A percentile compares a stretch with the other conserved stretches of the same genome.
Evolutionary conservation across 2,329 filamentous ascomycete species (phyloP).

Genomic region (Penicillium sp.): DNA sequence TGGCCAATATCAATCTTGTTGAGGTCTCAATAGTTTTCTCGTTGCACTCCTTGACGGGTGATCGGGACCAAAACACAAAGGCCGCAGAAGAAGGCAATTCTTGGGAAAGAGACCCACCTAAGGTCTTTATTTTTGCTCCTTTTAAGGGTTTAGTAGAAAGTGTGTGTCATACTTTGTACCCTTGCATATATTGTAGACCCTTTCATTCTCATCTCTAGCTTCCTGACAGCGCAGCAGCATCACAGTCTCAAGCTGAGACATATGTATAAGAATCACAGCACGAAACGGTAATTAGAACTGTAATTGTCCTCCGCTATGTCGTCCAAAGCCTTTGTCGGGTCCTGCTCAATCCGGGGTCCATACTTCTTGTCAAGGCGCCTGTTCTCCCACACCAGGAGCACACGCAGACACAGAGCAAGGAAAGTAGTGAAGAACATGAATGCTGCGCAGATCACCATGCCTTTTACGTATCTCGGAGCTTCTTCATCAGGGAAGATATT

Average conservation of each 20-base stretch:
- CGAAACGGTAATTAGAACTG: conserved; percentile 39
- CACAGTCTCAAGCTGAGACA: not conserved
- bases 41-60: not conserved
- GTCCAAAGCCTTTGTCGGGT: conserved; percentile 14
- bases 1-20: not conserved
- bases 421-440: conserved; percentile 62
- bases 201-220: not conserved
- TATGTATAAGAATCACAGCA: conserved; percentile 27
- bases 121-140: no score
- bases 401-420: conserved; percentile 55
- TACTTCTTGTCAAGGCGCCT: conserved; percentile 55
- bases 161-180: not conserved
- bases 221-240: not conserved
- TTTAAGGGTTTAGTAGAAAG: no score
- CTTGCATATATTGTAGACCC: not conserved
- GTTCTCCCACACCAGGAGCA: conserved; percentile 61
- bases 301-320: conserved; percentile 42
- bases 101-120: not conserved
- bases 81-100: no score
- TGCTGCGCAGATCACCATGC: conserved; percentile 59
- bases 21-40: not conserved
- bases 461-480: conserved; percentile 52
- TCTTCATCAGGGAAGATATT: conserved; percentile 58
- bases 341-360: conserved; percentile 30
- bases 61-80: not conserved